These are phyloP conservation scores for Boletus fagicola DNA, from an alignment of 768 basidiomycete genomes.

Conservation along the genomic window DNA sequence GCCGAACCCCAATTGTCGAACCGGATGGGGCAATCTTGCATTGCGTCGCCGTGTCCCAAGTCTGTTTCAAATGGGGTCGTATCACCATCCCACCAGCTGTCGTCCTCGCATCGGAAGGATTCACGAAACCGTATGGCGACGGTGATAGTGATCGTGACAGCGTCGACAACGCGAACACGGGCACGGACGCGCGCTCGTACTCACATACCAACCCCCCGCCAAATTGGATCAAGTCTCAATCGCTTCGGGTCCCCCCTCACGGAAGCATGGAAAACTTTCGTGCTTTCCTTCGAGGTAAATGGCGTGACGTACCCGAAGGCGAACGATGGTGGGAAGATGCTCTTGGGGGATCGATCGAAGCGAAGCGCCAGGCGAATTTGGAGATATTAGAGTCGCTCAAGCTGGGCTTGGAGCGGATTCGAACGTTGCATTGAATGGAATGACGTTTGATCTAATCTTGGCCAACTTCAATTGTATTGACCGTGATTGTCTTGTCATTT, in stretches of 20 bases:
- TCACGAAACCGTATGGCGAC: conserved; percentile 30
- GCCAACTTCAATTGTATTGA: neutral
- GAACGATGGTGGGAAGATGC: conserved; percentile 72
- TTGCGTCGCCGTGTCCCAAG: conserved; percentile 59
- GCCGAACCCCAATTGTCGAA: conserved; percentile 19
- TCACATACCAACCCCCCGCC: conserved; percentile 29
- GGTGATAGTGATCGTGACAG: neutral
- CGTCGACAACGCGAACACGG: neutral
- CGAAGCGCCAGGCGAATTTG: conserved; percentile 29
- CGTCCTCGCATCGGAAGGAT: conserved; percentile 59
- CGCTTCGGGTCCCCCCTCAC: conserved; percentile 21
- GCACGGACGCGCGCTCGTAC: conserved; percentile 32
- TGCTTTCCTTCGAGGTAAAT: conserved; percentile 54
- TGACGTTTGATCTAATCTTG: neutral
- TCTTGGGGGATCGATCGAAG: conserved; percentile 48
- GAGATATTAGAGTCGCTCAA: conserved; percentile 22
- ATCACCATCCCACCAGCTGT: conserved; percentile 72
- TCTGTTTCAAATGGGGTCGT: conserved; percentile 68
- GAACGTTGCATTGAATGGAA: conserved; percentile 6
- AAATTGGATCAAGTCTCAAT: conserved; percentile 27
- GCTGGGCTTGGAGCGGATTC: conserved; percentile 22
- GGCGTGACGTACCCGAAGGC: conserved; percentile 56
- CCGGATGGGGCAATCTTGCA: conserved; percentile 57
- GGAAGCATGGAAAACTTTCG: conserved; percentile 26
- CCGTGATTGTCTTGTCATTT: neutral